Base-by-base conservation (phyloP, 2,329 filamentous ascomycete genomes). In the Xylaria sp. region DNA sequence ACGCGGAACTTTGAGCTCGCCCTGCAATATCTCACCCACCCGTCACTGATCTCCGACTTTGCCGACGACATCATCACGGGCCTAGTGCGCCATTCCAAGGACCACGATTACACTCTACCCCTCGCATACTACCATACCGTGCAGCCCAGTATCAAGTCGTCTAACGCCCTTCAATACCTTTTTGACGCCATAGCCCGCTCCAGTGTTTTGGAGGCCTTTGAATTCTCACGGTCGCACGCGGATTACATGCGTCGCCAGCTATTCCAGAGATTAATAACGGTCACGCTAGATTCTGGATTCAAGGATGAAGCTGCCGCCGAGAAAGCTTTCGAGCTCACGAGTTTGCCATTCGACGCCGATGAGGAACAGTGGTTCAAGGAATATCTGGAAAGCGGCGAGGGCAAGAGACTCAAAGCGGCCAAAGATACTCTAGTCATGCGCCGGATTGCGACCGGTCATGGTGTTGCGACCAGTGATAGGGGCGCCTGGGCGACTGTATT, bases 71-170 rank as follows among this genome's bases (percentile, higher is more conserved):
- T 97, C 60, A 85, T 96, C 72, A 86, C 86, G 30, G 85, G 86
- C 4, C 86, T 96, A 4, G 87, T 93, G 60, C 85, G 86, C 43
- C 85, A 89, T 70, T 84, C 89, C 25, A 81, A 84, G 48, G 81
- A 85, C 56, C 82, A 84, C 65, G 89, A 93, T 76, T 87, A 88
- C 73, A 85, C 82, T 30, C 84, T 94, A 2, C 87, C 92, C 0
- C 84, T 96, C 32, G 90, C 92, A 12, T 97, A 96, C 80, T 96
- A 92, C 80, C 86, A 94, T 72, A 88, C 90, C 13, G 90, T 91
- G 0, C 89, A 90, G 71, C 93, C 93, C 2, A 87, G 91, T 23
- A 82, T 97, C n/a, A 87, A 87, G 72, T 87, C 85, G 0, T 82
- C 86, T 1, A 82, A 84, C 32, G 88, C 91, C 0, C 83, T 93